Percentiles rank a stretch among this genome's conserved stretches.
These are phyloP conservation scores for Prillingera fragicola DNA, from an alignment of 1,284 basidiomycete species.

Conservation along the genomic window DNA sequence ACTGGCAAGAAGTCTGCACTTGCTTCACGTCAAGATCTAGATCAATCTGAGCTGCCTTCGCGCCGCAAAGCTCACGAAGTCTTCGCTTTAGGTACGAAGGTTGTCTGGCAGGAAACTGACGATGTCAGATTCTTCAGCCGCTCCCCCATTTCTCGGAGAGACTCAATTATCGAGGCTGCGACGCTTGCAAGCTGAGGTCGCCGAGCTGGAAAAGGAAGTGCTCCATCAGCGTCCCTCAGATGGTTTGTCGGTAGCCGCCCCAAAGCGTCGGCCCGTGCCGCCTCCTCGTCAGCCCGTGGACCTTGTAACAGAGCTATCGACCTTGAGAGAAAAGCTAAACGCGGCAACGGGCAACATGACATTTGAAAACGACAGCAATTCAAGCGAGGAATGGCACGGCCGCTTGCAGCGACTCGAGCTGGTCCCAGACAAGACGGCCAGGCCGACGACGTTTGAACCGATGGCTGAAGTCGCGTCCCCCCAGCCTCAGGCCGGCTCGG, in stretches of 20 bases:
- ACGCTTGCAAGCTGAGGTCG: constrained; percentile 49
- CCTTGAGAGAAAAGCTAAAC: constrained; percentile 28
- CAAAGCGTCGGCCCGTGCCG: constrained; percentile 20
- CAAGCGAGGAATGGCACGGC: background rate
- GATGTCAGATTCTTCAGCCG: constrained; percentile 6
- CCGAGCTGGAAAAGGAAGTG: constrained; percentile 50
- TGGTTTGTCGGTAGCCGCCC: background rate
- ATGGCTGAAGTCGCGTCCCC: too few species aligned
- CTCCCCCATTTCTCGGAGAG: constrained; percentile 3
- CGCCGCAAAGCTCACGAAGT: too few species aligned
- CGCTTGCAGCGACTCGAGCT: constrained; percentile 1
- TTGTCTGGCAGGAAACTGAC: background rate
- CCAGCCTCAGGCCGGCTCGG: background rate
- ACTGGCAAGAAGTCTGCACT: background rate
- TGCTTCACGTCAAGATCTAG: constrained; percentile 2
- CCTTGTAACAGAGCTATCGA: constrained; percentile 31
- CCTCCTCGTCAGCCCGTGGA: constrained; percentile 28
- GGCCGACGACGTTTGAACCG: background rate
- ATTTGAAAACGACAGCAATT: background rate
- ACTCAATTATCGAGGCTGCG: constrained; percentile 40
- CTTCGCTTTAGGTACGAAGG: too few species aligned
- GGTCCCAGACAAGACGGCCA: background rate
- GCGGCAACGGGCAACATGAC: constrained; percentile 8
- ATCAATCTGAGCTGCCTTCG: constrained; percentile 6
- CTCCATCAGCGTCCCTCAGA: constrained; percentile 19